Base-by-base conservation (phyloP, 2,329 filamentous ascomycete species). In the Thyridium curvatum region DNA sequence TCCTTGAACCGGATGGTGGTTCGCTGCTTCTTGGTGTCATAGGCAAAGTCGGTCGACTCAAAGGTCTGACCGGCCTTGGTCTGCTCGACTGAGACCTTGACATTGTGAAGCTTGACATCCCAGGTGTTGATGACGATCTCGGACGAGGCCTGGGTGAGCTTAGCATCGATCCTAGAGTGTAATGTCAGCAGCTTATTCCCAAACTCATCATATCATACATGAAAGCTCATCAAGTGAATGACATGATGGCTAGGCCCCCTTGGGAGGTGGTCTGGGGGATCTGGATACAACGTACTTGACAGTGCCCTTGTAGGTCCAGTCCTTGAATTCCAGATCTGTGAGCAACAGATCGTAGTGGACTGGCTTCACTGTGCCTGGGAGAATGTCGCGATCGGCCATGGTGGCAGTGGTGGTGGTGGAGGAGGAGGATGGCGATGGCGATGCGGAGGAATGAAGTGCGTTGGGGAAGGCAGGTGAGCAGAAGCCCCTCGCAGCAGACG, bases 291-390 rank as follows among this genome's bases (percentile, higher is more conserved):
- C 69, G 45, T 62, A 76, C 72, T 60, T 64, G 45, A 96, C 86
- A 15, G 74, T 80, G 48, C 93, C 93, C 66, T 91, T 79, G 69
- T 91, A 98, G 43, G 76, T 79, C 82, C 78, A 82, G 39, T 65
- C 62, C 43, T 66, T 65, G 50, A 91, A 95, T 43, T 95, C 82
- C 47, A 98, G 69, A 52, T 93, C 83, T 56, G 73, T 79, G 51
- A 98, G 76, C 40, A 83, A 87, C 48, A 98, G 72, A 54, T 78
- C 71, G 66, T 98, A 98, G 68, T 97, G 88, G 46, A 72, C 69
- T 3, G 93, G 89, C 67, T 88, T 91, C 58, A 91, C 79, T 49
- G 62, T 64, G 52, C 70, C 68, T 35, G 79, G 77, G 45, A 83
- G 72, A 47, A 79, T 69, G 44, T 83, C 77, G 57, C 79, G 70